Evolutionary conservation across 352 stramenopile species (phyloP), one percentile per base, ranked within the genome.

Genomic region (Globisporangium nagaii): DNA sequence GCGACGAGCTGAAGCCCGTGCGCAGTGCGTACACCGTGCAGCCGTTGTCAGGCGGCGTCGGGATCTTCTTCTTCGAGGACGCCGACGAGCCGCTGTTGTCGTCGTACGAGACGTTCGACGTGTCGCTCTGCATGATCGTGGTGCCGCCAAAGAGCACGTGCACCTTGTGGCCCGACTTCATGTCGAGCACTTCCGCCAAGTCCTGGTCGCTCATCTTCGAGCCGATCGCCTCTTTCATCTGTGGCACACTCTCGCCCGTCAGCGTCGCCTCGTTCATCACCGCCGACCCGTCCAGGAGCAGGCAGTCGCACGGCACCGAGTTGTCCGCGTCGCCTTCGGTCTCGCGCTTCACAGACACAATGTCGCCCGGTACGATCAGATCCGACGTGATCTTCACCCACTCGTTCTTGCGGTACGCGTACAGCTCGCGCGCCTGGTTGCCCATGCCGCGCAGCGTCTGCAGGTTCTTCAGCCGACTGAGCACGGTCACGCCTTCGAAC

Each of bases 201-300:
- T 95, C 80, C 24, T 96, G 66, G 13, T 60, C 65, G 50, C 69
- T 94, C 68, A 86, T 84, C 61, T 90, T 92, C 24, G 63, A 56
- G 4, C 75, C 72, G 50, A 97, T 90, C 12, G 79, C 88, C 66
- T 98, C 94, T 66, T 99, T 99, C 69, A 98, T 92, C 68, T 99
- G 96, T 11, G 97, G 96, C 30, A 99, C 90, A 58, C 90, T 98
- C 70, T 99, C 97, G 37, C 97, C 97, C 1, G 97, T 99, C 34
- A 99, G 70, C 49, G 98, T 98, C 17, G 97, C 96, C 73, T 99
- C 97, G 72, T 99, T 99, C 15, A 99, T 91, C 11, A 99, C 95
- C 40, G 90, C 95, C 24, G 82, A 89, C 11, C 97, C 97, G 43
- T 90, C 73, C 31, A 99, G 58, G 27, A 99, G 73, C 50, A 99